Evolutionary conservation across 768 basidiomycete genomes (phyloP), one percentile per base, ranked within the genome.

Genomic region (Boletus bicolor): DNA sequence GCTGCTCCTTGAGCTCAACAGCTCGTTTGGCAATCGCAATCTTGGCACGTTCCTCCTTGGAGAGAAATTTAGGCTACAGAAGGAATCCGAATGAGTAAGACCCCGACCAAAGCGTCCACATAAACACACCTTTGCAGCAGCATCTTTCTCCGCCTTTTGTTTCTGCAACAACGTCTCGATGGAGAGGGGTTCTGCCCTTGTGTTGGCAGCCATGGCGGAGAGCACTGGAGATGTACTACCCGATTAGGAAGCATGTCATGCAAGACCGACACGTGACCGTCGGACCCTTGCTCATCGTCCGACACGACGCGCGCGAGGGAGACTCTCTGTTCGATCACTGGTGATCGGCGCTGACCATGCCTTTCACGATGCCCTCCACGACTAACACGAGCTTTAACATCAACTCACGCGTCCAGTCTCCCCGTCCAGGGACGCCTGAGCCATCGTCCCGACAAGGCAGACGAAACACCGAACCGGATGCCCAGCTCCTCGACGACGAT

Each of bases 11-110:
- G 39, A 98, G 87, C 68, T 98, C 95, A 55, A 88, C 82, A 19
- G 86, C 82, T 14, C 96, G 86, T 64, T 91, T 90, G 15, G 87
- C 85, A 57, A 98, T 89, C 4, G 96, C 96, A 36, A 97, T 74
- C 66, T 84, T 84, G 17, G 91, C 92, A 47, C 96, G 84, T 65
- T 97, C 91, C 61, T 94, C 91, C 73, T 91, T 98, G 3, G 91
- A 84, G 14, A 98, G 78, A 76, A 98, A 98, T 72, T 85, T 96
- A 36, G 96, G 96, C 94, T 98, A 72, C 32, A 49, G 30, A 58
- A 46, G 11, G 15, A 47, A 32, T 30, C 12, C 37, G 37, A 44
- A 48, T 59, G 47, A 58, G 59, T 30, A 34, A 28, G 9, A 28
- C 28, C 15, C 9, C 34, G 1, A 35, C 46, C 37, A 21, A 24